Evolutionary conservation across 257 asterid species (phyloP).

Genomic region (Nicotiana undulata): DNA sequence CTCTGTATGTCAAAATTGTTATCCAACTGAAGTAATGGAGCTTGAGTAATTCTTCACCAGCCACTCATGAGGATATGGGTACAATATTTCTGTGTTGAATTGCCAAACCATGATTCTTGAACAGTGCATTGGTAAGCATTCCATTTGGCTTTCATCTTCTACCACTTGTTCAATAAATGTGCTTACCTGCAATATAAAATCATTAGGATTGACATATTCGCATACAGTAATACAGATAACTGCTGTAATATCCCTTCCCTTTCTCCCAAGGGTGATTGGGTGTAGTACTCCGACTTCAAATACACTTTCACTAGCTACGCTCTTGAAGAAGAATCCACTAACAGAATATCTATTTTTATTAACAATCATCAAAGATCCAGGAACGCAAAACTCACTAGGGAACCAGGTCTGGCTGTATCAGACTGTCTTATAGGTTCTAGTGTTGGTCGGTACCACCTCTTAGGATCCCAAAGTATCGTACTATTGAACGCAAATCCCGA

Average conservation of each 20-base stretch:
- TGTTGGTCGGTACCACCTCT: constrained; percentile 60
- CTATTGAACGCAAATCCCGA: constrained; percentile 77
- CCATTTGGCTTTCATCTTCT: constrained; percentile 85
- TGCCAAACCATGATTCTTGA: constrained; percentile 59
- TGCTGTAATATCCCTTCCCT: not conserved
- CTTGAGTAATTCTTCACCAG: constrained; percentile 16
- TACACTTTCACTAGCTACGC: not conserved
- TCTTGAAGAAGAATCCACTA: not conserved
- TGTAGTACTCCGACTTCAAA: not conserved
- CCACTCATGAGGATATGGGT: constrained; percentile 20
- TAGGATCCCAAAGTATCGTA: constrained; percentile 68
- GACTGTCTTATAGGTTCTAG: constrained; percentile 55
- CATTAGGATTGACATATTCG: not conserved
- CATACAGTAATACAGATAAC: not conserved
- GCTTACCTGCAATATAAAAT: constrained; percentile 48
- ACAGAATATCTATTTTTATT: not conserved
- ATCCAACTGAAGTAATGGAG: constrained; percentile 22
- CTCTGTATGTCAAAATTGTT: constrained; percentile 5
- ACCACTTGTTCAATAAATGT: constrained; percentile 63
- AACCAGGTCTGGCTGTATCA: constrained; percentile 29
- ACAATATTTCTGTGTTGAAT: constrained; percentile 17
- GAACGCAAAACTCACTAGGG: constrained; percentile 43
- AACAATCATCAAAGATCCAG: not conserved
- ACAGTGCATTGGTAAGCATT: constrained; percentile 47
- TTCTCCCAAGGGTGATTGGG: not conserved